These are phyloP conservation scores for Coemansia aciculifera DNA, from an alignment of 192 early-diverging fungal species.

Conservation along the genomic window DNA sequence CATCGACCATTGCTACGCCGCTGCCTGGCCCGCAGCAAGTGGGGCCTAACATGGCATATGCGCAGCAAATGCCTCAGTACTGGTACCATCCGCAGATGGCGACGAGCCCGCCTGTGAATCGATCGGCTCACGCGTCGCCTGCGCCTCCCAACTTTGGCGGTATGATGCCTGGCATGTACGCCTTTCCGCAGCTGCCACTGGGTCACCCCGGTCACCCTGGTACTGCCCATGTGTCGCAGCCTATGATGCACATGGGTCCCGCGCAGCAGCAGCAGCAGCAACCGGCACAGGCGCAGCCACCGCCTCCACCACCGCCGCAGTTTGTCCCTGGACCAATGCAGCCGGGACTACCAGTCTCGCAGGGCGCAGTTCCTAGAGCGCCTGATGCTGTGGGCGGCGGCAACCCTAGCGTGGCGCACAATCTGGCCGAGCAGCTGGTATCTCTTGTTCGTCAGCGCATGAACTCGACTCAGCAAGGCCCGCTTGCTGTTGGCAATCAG, in stretches of 20 bases:
- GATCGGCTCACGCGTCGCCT: slow-evolving; percentile 45
- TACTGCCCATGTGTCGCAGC: slow-evolving; percentile 8
- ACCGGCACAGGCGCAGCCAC: slow-evolving; percentile 5
- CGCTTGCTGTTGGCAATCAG: background rate
- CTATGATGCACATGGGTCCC: slow-evolving; percentile 13
- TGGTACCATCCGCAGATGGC: slow-evolving; percentile 30
- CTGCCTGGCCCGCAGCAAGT: slow-evolving; percentile 23
- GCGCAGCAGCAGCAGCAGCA: background rate
- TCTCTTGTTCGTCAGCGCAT: slow-evolving; percentile 54
- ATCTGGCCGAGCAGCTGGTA: slow-evolving; percentile 53
- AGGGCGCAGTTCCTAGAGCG: background rate
- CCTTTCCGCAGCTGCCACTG: slow-evolving; percentile 32
- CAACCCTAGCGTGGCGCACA: slow-evolving; percentile 41
- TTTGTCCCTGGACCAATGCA: slow-evolving; percentile 7
- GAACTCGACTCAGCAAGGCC: slow-evolving; percentile 24
- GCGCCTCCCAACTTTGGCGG: slow-evolving; percentile 26
- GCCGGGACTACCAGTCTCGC: background rate
- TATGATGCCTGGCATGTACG: slow-evolving; percentile 32
- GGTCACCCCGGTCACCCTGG: slow-evolving; percentile 18
- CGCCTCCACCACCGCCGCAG: background rate
- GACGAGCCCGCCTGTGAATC: slow-evolving; percentile 1
- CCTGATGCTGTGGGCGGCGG: background rate
- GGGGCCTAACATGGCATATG: slow-evolving; percentile 8
- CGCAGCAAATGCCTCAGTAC: slow-evolving; percentile 24
- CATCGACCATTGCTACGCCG: slow-evolving; percentile 50